Percentiles rank a stretch among this genome's conserved stretches.
Conservation (phyloP, 768 basidiomycete genomes). For the Mycena filopes region DNA sequence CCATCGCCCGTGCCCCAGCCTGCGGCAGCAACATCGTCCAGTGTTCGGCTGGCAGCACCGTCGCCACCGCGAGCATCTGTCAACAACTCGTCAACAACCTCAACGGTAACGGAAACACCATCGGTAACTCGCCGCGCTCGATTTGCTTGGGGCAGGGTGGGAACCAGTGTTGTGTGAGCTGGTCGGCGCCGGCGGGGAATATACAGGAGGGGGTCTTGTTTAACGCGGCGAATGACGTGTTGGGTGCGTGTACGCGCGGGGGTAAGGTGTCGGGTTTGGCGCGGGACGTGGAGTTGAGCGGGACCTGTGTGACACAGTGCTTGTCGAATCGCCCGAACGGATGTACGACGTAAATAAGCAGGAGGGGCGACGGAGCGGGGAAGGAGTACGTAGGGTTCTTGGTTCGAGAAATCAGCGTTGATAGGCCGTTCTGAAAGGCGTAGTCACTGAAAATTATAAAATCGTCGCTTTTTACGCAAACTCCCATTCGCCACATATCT, state of each 20-base stretch:
- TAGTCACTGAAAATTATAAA: too few species aligned
- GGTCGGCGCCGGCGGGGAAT: neutral
- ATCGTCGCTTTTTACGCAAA: too few species aligned
- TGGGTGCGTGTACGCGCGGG: neutral
- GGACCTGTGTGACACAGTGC: neutral
- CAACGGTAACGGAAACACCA: neutral
- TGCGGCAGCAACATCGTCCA: conserved; percentile 7
- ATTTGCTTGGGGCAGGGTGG: neutral
- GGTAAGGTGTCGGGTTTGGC: neutral
- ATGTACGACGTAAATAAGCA: too few species aligned
- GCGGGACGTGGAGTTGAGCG: conserved; percentile 3
- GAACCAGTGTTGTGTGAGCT: conserved; percentile 10
- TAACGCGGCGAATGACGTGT: neutral
- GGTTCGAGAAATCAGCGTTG: too few species aligned
- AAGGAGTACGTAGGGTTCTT: too few species aligned
- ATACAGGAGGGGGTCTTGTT: neutral
- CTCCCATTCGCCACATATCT: too few species aligned
- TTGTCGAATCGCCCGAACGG: conserved; percentile 10
- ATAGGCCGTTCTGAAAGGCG: too few species aligned
- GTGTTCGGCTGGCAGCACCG: neutral
- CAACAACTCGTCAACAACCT: neutral
- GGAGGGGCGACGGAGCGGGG: too few species aligned
- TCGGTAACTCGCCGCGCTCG: neutral
- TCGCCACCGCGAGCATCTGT: neutral
- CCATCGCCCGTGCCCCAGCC: neutral